Conservation (phyloP, 2,329 filamentous ascomycete species). For the Aspergillus neoniger region DNA sequence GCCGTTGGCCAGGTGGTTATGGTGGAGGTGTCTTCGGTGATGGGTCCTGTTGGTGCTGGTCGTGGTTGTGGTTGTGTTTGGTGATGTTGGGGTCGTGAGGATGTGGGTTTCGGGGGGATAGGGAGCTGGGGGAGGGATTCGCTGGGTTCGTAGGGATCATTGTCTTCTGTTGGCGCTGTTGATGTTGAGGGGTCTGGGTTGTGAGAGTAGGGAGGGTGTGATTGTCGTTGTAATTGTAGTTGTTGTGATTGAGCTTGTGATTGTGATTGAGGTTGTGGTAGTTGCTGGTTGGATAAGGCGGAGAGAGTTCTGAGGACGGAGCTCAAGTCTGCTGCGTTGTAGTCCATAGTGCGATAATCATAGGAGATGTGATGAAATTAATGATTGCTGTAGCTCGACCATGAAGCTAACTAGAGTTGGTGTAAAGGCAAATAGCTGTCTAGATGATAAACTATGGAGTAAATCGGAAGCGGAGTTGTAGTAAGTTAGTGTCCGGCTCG, state of each 20-base stretch:
- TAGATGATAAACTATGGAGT: too few species aligned
- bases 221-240: neutral
- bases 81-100: neutral
- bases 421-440: too few species aligned
- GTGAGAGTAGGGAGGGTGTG: neutral
- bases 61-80: neutral
- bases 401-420: too few species aligned
- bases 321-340: conserved; percentile 40
- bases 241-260: neutral
- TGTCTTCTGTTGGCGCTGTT: neutral
- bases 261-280: conserved; percentile 2
- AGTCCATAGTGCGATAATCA: conserved; percentile 18
- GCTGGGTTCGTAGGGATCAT: conserved; percentile 3
- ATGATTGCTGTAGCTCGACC: too few species aligned
- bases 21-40: conserved; percentile 43
- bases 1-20: conserved; percentile 57
- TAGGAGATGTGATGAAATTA: neutral
- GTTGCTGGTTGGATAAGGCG: conserved; percentile 31
- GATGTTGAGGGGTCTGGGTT: neutral
- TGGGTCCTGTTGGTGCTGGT: neutral
- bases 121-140: neutral
- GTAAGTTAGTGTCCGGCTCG: neutral
- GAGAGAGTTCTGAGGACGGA: conserved; percentile 47
- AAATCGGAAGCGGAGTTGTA: neutral
- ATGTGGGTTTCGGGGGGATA: neutral